Percentiles rank a stretch among this genome's conserved stretches.
Evolutionary conservation across 768 basidiomycete species (phyloP).

Genomic region (Holtermanniella nyarrowii): DNA sequence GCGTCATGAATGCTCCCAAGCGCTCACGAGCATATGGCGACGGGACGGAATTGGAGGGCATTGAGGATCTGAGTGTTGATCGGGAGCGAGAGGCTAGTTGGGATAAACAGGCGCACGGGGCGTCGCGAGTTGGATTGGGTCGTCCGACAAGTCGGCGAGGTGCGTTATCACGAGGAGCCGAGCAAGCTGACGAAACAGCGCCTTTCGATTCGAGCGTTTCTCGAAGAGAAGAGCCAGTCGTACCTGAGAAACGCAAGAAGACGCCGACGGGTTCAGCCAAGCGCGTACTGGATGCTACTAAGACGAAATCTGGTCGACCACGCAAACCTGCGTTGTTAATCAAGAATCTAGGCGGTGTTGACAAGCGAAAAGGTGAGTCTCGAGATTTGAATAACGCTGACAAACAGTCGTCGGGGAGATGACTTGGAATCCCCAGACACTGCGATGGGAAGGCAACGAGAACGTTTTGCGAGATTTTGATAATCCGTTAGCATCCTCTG

Average conservation of each 20-base stretch:
- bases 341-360: slow-evolving; percentile 32
- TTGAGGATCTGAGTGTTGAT: slow-evolving; percentile 81
- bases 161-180: background rate
- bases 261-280: slow-evolving; percentile 5
- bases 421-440: slow-evolving; percentile 85
- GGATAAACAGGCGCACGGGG: slow-evolving; percentile 1
- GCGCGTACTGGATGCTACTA: background rate
- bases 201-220: background rate
- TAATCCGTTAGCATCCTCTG: slow-evolving; percentile 59
- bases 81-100: slow-evolving; percentile 53
- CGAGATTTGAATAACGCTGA: background rate
- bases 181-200: background rate
- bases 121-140: slow-evolving; percentile 6
- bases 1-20: slow-evolving; percentile 16
- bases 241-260: slow-evolving; percentile 19
- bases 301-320: slow-evolving; percentile 1
- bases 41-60: slow-evolving; percentile 76
- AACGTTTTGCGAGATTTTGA: slow-evolving; percentile 85
- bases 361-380: slow-evolving; percentile 37
- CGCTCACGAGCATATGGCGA: slow-evolving; percentile 37
- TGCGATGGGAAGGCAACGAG: slow-evolving; percentile 97
- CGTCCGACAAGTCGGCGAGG: slow-evolving; percentile 1
- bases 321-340: slow-evolving; percentile 25
- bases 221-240: background rate
- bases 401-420: slow-evolving; percentile 79